Percentiles rank a stretch among this genome's conserved stretches.
Conservation (phyloP, 345 rosid genomes). For the Excoecaria cochinchinensis region DNA sequence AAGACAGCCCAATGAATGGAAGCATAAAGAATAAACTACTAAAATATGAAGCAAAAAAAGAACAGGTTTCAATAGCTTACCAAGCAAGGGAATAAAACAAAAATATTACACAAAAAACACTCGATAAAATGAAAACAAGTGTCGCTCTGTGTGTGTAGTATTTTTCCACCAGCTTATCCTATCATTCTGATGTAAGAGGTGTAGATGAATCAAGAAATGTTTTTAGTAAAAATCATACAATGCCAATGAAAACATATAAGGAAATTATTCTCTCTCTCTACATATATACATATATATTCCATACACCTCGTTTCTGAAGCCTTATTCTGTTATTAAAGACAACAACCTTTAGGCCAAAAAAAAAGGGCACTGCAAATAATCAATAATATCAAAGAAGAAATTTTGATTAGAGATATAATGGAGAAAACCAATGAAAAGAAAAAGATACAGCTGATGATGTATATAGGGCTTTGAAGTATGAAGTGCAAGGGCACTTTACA, state of each 20-base stretch:
- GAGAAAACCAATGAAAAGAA: not conserved
- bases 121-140: not conserved
- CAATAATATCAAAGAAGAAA: not conserved
- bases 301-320: no score
- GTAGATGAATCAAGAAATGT: not conserved
- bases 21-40: not conserved
- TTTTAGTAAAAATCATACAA: not conserved
- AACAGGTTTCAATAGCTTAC: not conserved
- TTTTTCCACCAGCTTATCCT: not conserved
- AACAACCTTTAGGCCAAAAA: not conserved
- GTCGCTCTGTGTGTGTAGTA: not conserved
- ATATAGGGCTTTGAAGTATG: not conserved
- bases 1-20: not conserved
- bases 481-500: not conserved
- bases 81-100: not conserved
- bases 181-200: not conserved
- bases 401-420: not conserved
- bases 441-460: not conserved
- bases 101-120: not conserved
- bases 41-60: conserved; percentile 2
- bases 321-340: not conserved
- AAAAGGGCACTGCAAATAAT: not conserved
- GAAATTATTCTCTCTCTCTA: not conserved
- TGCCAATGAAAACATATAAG: not conserved
- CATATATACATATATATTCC: no score